phyloP scores from a whole-genome alignment of 2,329 filamentous ascomycete species.

The Nemania sp. region DNA sequence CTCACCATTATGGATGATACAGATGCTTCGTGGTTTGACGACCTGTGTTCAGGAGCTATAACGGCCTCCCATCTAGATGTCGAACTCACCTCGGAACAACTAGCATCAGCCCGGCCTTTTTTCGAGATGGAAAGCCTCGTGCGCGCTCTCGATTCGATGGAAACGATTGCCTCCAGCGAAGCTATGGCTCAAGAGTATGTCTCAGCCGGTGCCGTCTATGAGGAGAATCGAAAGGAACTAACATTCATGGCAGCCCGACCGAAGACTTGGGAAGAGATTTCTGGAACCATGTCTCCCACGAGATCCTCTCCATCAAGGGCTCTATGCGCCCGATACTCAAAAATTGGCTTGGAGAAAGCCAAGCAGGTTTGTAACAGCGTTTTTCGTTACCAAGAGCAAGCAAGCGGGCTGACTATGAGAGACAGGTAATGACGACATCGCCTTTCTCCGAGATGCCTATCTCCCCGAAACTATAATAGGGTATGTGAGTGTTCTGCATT shows the following conservation, averaged over 20 bases:
- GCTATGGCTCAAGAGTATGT: conserved; percentile 57
- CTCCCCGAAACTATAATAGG: conserved; percentile 84
- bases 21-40: conserved; percentile 40
- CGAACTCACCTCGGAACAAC: conserved; percentile 45
- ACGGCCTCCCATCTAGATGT: conserved; percentile 39
- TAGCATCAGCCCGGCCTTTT: conserved; percentile 62
- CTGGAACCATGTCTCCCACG: conserved; percentile 56
- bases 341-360: conserved; percentile 62
- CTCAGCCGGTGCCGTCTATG: background rate
- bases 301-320: conserved; percentile 58
- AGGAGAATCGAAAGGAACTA: conserved; percentile 27
- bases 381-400: background rate
- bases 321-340: conserved; percentile 64
- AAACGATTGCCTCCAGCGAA: conserved; percentile 64
- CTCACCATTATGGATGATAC: conserved; percentile 40
- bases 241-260: conserved; percentile 38
- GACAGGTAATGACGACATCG: conserved; percentile 62
- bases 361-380: conserved; percentile 53
- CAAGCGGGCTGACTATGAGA: conserved; percentile 16
- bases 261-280: conserved; percentile 48
- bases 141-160: conserved; percentile 66
- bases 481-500: conserved; percentile 80
- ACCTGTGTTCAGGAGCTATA: conserved; percentile 30
- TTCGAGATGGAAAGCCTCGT: conserved; percentile 71
- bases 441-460: conserved; percentile 72